These are phyloP conservation scores for Barnettozyma wickerhamii DNA, from an alignment of 805 yeast genomes.

Conservation along the genomic window DNA sequence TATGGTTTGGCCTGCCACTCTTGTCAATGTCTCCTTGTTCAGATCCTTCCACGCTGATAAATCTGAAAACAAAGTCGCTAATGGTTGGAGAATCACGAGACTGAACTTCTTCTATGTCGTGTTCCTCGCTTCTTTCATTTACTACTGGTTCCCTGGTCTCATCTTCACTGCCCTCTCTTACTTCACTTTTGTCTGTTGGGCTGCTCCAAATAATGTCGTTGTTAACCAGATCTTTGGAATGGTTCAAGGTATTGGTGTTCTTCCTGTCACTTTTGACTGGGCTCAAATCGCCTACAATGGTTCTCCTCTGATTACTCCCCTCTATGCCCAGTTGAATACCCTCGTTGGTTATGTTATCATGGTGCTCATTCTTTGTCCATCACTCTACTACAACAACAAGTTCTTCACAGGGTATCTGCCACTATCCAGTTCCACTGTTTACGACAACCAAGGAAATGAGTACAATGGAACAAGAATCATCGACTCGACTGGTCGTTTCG, in stretches of 20 bases:
- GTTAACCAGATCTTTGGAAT: constrained; percentile 43
- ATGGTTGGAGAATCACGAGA: constrained; percentile 32
- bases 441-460: constrained; percentile 45
- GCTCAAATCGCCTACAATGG: constrained; percentile 52
- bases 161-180: constrained; percentile 37
- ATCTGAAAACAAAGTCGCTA: constrained; percentile 28
- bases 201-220: constrained; percentile 42
- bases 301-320: constrained; percentile 63
- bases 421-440: constrained; percentile 44
- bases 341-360: constrained; percentile 43
- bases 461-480: constrained; percentile 47
- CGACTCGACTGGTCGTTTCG: constrained; percentile 38
- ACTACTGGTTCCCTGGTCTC: constrained; percentile 44
- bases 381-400: constrained; percentile 35
- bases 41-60: constrained; percentile 35
- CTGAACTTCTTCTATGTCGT: constrained; percentile 32
- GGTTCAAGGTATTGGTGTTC: constrained; percentile 53
- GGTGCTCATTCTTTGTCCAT: constrained; percentile 38
- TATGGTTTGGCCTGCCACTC: constrained; percentile 49
- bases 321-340: constrained; percentile 39
- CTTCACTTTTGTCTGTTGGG: constrained; percentile 59
- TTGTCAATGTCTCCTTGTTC: constrained; percentile 48
- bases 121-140: constrained; percentile 32
- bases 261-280: constrained; percentile 72
- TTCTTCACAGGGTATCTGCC: constrained; percentile 36